Percentiles rank a stretch among this genome's conserved stretches.
phyloP scores from a whole-genome alignment of 2,329 filamentous ascomycete genomes.

The Botryotinia globosa region DNA sequence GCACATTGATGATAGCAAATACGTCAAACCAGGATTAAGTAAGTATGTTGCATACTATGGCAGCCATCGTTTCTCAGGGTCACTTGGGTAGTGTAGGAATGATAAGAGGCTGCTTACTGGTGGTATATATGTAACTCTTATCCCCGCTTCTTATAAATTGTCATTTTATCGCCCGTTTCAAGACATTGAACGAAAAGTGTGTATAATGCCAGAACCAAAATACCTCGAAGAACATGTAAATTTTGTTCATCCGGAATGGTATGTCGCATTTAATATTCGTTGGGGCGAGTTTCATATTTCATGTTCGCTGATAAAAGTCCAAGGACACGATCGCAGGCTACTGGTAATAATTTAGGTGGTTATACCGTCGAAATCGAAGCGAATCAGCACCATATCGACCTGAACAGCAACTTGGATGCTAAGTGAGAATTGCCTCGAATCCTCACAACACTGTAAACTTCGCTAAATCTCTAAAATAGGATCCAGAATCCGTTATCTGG shows the following conservation, averaged over 20 bases:
- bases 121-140: background rate
- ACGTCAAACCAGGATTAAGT: background rate
- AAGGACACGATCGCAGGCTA: background rate
- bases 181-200: background rate
- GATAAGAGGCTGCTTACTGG: background rate
- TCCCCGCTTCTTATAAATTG: background rate
- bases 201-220: background rate
- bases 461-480: conserved; percentile 36
- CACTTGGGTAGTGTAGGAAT: background rate
- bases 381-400: conserved; percentile 3
- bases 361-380: conserved; percentile 4
- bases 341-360: background rate
- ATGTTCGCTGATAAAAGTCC: background rate
- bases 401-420: conserved; percentile 19
- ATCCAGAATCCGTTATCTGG: conserved; percentile 57
- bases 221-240: background rate
- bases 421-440: background rate
- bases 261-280: background rate
- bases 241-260: conserved; percentile 2
- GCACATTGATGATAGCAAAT: background rate
- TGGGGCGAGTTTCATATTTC: too few relatives aligned
- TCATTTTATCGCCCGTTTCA: background rate
- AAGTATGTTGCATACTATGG: background rate
- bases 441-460: too few relatives aligned
- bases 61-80: background rate